These are phyloP conservation scores for Rubroboletus pulcherrimus DNA, from an alignment of 768 basidiomycete species.

Conservation along the genomic window DNA sequence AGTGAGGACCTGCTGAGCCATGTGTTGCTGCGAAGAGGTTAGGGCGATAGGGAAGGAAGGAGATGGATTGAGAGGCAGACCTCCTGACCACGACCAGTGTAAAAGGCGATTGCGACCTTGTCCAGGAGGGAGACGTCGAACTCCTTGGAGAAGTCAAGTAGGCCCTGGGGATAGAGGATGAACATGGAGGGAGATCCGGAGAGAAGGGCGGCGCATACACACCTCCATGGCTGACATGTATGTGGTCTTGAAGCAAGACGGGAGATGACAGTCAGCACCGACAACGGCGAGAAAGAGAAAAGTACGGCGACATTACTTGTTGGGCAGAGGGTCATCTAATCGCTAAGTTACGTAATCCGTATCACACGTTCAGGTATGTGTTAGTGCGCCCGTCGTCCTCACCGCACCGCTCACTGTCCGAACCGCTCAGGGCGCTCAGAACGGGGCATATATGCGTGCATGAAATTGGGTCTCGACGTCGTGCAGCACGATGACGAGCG, in stretches of 20 bases:
- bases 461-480: not conserved
- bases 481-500: slow-evolving; percentile 9
- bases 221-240: slow-evolving; percentile 37
- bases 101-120: slow-evolving; percentile 90
- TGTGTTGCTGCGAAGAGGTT: slow-evolving; percentile 68
- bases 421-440: not conserved
- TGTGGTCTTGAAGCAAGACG: slow-evolving; percentile 3
- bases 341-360: slow-evolving; percentile 29
- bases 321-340: slow-evolving; percentile 39
- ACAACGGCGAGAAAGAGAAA: slow-evolving; percentile 11
- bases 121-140: slow-evolving; percentile 93
- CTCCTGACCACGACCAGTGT: slow-evolving; percentile 79
- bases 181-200: slow-evolving; percentile 3
- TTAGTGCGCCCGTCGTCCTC: not conserved
- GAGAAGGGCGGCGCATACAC: slow-evolving; percentile 4
- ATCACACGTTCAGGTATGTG: slow-evolving; percentile 18
- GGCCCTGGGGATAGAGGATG: slow-evolving; percentile 45
- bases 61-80: slow-evolving; percentile 41
- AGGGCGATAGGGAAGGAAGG: not conserved
- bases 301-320: slow-evolving; percentile 17
- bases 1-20: slow-evolving; percentile 90
- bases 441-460: not conserved
- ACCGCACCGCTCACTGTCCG: not conserved
- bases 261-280: slow-evolving; percentile 1
- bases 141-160: slow-evolving; percentile 91